phyloP scores from a whole-genome alignment of 345 rosid species.

The Crucihimalaya himalaica region DNA sequence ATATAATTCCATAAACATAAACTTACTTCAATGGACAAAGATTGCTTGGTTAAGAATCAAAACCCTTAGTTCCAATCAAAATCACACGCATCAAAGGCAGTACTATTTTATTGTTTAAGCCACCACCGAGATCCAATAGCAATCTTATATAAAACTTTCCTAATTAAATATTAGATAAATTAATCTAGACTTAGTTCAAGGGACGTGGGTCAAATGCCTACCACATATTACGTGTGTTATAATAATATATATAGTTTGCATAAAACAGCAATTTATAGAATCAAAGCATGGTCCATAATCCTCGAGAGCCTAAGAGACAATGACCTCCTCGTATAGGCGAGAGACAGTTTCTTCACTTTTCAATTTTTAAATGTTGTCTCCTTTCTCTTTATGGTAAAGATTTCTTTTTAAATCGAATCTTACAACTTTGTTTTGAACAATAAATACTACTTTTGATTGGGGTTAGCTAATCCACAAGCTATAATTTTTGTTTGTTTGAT shows the following conservation, averaged over 20 bases:
- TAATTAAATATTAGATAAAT: background rate
- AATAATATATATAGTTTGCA: conserved; percentile 4
- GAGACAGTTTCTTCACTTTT: conserved; percentile 24
- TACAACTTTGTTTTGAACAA: background rate
- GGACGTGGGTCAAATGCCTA: conserved; percentile 33
- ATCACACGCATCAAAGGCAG: conserved; percentile 21
- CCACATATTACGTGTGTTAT: conserved; percentile 33
- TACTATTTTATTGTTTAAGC: conserved; percentile 17
- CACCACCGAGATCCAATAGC: conserved; percentile 27
- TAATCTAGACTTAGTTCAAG: conserved; percentile 1
- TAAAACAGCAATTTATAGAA: conserved; percentile 17
- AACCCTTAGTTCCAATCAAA: conserved; percentile 2
- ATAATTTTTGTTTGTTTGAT: background rate
- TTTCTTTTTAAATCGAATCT: conserved; percentile 14
- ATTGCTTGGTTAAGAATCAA: background rate
- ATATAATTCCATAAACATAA: background rate
- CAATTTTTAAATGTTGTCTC: conserved; percentile 4
- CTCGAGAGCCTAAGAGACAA: conserved; percentile 27
- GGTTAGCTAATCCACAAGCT: conserved; percentile 7
- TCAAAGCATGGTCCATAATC: conserved; percentile 37
- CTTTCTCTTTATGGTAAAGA: conserved; percentile 2
- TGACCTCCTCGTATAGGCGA: conserved; percentile 35
- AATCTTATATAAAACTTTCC: background rate
- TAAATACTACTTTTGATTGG: background rate
- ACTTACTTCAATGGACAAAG: background rate